Percentiles rank a stretch among this genome's conserved stretches.
Conservation (phyloP, 2,329 filamentous ascomycete genomes). For the Elsinoe batatas region DNA sequence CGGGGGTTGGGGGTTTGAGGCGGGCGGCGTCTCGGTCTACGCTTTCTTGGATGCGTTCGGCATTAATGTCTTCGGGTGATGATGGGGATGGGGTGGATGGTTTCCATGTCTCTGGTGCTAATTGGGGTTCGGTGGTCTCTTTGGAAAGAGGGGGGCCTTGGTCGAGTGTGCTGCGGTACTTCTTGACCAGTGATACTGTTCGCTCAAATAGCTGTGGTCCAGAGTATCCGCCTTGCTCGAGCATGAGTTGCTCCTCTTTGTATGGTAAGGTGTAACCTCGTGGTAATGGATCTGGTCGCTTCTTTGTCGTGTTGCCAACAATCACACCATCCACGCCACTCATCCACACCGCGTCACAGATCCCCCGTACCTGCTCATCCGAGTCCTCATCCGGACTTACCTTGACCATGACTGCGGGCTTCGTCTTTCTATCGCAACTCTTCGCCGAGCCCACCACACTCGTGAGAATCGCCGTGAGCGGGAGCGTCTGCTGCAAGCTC, state of each 20-base stretch:
- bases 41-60: slow-evolving; percentile 18
- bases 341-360: slow-evolving; percentile 72
- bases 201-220: slow-evolving; percentile 80
- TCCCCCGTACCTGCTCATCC: slow-evolving; percentile 72
- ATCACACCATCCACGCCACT: slow-evolving; percentile 92
- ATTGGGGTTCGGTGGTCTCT: not conserved
- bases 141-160: slow-evolving; percentile 29
- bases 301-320: slow-evolving; percentile 93
- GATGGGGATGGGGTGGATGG: not conserved
- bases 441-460: slow-evolving; percentile 74
- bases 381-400: slow-evolving; percentile 92
- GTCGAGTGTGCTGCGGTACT: slow-evolving; percentile 54
- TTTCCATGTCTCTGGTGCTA: slow-evolving; percentile 1
- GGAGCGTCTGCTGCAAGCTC: slow-evolving; percentile 74
- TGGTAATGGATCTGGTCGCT: slow-evolving; percentile 61
- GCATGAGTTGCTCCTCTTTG: slow-evolving; percentile 57
- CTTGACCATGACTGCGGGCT: slow-evolving; percentile 90
- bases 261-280: slow-evolving; percentile 53
- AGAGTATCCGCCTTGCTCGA: slow-evolving; percentile 79
- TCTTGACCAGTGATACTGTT: slow-evolving; percentile 66
- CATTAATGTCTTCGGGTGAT: not conserved
- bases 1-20: slow-evolving; percentile 24
- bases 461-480: slow-evolving; percentile 67
- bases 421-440: slow-evolving; percentile 56
- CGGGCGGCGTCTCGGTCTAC: slow-evolving; percentile 23